Percentiles rank a stretch among this genome's conserved stretches.
phyloP scores from a whole-genome alignment of 2,329 filamentous ascomycete species.

The Cladosporium sp. region DNA sequence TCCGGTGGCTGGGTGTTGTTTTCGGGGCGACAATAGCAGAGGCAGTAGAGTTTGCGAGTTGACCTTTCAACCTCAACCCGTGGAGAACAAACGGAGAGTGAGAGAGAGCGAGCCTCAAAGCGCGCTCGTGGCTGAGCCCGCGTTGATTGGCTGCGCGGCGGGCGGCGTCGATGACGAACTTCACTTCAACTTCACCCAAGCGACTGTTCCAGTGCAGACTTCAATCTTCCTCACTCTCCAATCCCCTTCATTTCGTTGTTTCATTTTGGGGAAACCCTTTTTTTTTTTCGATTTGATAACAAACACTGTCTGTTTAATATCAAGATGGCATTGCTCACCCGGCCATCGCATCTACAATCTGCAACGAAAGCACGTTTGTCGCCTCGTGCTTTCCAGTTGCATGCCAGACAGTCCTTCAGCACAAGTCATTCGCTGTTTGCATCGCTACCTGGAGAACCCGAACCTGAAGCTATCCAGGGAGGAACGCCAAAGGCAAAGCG shows the following conservation, averaged over 20 bases:
- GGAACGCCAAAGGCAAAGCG: constrained; percentile 17
- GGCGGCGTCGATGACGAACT: constrained; percentile 10
- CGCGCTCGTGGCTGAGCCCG: constrained; percentile 1
- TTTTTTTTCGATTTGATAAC: too few relatives aligned
- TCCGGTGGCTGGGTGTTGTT: neutral
- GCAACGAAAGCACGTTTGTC: constrained; percentile 27
- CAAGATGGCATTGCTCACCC: neutral
- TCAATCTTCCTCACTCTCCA: neutral
- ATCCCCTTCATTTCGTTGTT: neutral
- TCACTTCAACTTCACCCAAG: neutral
- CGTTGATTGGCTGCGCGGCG: neutral
- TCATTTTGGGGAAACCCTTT: neutral
- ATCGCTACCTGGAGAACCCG: constrained; percentile 3
- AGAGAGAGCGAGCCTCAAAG: neutral
- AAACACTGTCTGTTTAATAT: neutral
- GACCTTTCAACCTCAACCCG: constrained; percentile 6
- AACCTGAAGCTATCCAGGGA: neutral
- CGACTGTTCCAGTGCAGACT: neutral
- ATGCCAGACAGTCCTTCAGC: constrained; percentile 26
- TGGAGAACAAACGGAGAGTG: neutral
- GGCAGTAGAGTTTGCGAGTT: neutral
- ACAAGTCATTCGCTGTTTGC: constrained; percentile 24
- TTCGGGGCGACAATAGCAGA: constrained; percentile 5
- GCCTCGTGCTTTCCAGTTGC: constrained; percentile 34
- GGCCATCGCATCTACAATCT: constrained; percentile 1